phyloP scores from a whole-genome alignment of 495 filamentous ascomycete species.

The Aspergillus heteromorphus region DNA sequence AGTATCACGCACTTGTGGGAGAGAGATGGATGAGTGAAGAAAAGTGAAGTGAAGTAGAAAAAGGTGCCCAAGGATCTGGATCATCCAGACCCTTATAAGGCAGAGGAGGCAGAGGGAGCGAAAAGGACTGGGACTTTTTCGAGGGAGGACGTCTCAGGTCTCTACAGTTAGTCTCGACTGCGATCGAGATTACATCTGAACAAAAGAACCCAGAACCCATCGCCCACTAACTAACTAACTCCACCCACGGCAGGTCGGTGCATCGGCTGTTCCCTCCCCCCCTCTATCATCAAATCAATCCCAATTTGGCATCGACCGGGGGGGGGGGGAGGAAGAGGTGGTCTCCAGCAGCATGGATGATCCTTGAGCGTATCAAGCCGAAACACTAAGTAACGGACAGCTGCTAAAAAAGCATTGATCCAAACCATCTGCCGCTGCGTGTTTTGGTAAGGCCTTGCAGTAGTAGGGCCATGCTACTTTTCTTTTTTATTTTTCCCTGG shows the following conservation, averaged over 20 bases:
- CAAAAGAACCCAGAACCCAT: conserved; percentile 13
- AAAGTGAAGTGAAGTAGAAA: conserved; percentile 7
- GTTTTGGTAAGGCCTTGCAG: conserved; percentile 14
- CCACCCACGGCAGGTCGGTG: background rate
- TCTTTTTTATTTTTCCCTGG: conserved; percentile 7
- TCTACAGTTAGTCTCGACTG: conserved; percentile 10
- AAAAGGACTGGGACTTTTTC: conserved; percentile 9
- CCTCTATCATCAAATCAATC: conserved; percentile 8
- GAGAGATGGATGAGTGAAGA: conserved; percentile 5
- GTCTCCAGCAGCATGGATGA: conserved; percentile 29
- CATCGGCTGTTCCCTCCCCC: background rate
- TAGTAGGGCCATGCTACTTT: conserved; percentile 15
- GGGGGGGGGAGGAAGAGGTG: background rate
- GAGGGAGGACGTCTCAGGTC: conserved; percentile 5
- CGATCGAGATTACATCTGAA: conserved; percentile 15
- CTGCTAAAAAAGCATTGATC: conserved; percentile 15
- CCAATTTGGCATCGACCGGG: conserved; percentile 10
- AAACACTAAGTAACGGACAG: conserved; percentile 19
- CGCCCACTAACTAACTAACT: too few species aligned
- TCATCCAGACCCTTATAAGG: conserved; percentile 18
- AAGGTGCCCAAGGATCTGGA: conserved; percentile 9
- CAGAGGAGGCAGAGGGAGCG: background rate
- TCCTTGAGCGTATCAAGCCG: conserved; percentile 30
- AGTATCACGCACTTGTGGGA: background rate
- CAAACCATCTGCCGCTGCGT: conserved; percentile 10